Percentiles rank a stretch among this genome's conserved stretches.
phyloP scores from a whole-genome alignment of 805 yeast genomes.

The Wickerhamomyces bisporus region DNA sequence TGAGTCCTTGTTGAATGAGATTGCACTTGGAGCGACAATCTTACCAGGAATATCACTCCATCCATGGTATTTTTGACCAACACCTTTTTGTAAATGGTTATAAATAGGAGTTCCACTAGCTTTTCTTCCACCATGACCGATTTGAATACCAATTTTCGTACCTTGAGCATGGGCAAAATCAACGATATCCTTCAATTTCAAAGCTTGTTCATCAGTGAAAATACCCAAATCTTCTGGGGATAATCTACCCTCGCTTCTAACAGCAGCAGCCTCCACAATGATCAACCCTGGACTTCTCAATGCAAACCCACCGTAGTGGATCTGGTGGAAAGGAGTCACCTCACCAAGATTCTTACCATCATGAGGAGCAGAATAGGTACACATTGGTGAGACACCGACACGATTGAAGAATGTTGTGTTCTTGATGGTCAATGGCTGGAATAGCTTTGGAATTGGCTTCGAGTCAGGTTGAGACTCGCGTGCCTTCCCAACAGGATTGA shows the following conservation, averaged over 20 bases:
- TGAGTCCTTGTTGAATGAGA: conserved; percentile 20
- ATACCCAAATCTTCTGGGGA: conserved; percentile 45
- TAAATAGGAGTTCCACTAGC: conserved; percentile 30
- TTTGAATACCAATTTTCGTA: conserved; percentile 44
- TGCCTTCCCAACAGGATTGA: background rate
- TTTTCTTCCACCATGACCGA: conserved; percentile 54
- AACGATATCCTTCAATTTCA: conserved; percentile 32
- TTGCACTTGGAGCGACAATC: conserved; percentile 42
- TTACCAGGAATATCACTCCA: conserved; percentile 32
- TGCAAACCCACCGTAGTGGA: conserved; percentile 45
- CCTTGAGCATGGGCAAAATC: conserved; percentile 43
- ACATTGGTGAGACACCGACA: conserved; percentile 54
- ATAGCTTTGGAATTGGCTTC: conserved; percentile 15
- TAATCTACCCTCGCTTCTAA: conserved; percentile 35
- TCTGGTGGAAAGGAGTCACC: conserved; percentile 41
- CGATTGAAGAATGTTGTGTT: conserved; percentile 37
- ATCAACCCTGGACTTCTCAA: conserved; percentile 45
- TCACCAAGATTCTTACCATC: conserved; percentile 27
- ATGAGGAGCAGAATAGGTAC: conserved; percentile 39
- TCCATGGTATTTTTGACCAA: conserved; percentile 33
- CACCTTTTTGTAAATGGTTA: conserved; percentile 27
- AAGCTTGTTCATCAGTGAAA: conserved; percentile 46
- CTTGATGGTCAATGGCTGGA: conserved; percentile 18
- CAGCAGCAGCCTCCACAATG: conserved; percentile 42
- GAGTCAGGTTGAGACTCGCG: background rate